Percentiles rank a stretch among this genome's conserved stretches.
Evolutionary conservation across 1,284 basidiomycete species (phyloP).

Genomic region (Sanghuangporus baumii): DNA sequence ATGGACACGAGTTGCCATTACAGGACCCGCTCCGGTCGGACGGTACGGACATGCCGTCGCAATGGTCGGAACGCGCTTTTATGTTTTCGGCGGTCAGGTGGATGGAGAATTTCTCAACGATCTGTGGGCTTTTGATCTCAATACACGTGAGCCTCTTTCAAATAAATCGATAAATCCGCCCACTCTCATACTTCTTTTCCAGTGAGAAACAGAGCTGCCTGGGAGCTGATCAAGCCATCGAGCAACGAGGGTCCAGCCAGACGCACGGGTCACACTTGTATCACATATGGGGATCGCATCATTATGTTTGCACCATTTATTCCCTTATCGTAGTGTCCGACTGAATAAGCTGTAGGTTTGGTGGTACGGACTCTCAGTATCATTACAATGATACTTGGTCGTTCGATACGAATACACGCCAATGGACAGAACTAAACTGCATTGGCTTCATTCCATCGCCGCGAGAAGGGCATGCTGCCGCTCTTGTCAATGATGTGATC

Average conservation of each 20-base stretch:
- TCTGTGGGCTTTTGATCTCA: constrained; percentile 95
- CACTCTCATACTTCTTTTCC: constrained; percentile 12
- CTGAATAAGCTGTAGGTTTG: constrained; percentile 58
- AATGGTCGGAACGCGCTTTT: constrained; percentile 90
- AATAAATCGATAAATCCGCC: constrained; percentile 5
- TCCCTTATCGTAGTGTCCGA: constrained; percentile 13
- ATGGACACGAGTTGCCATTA: constrained; percentile 85
- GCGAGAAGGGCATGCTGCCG: constrained; percentile 94
- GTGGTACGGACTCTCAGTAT: constrained; percentile 96
- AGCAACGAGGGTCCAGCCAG: constrained; percentile 69
- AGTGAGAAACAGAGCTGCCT: constrained; percentile 71
- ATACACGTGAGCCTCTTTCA: constrained; percentile 62
- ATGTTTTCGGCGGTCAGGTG: constrained; percentile 97
- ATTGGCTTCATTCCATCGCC: constrained; percentile 98
- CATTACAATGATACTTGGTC: constrained; percentile 99
- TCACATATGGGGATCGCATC: constrained; percentile 83
- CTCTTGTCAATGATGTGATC: constrained; percentile 95
- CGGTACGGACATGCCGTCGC: constrained; percentile 95
- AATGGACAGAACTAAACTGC: constrained; percentile 92
- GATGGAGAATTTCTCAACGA: constrained; percentile 95
- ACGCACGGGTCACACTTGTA: constrained; percentile 90
- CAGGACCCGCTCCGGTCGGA: constrained; percentile 76
- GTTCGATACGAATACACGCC: constrained; percentile 79
- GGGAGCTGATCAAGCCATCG: constrained; percentile 74
- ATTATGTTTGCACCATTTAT: constrained; percentile 55